Percentiles rank a stretch among this genome's conserved stretches.
Evolutionary conservation across 2,329 filamentous ascomycete genomes (phyloP).

Genomic region (Aspergillus hortae): DNA sequence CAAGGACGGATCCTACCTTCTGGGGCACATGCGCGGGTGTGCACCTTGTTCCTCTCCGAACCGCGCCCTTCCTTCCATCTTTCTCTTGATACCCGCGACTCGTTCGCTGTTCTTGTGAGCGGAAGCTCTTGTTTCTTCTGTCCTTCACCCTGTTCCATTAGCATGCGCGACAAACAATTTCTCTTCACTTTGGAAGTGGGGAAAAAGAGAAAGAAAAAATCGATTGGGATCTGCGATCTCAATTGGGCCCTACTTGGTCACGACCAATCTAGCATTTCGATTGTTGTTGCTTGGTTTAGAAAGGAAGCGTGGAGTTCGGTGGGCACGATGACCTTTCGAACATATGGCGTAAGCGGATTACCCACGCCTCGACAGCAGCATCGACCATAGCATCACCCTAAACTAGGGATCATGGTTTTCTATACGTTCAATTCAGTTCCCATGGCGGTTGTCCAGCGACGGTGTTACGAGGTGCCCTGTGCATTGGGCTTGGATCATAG

Average conservation of each 20-base stretch:
- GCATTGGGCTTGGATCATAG: no score
- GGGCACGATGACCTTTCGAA: constrained; percentile 1
- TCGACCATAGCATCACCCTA: constrained; percentile 3
- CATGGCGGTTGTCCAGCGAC: no score
- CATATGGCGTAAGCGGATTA: constrained; percentile 15
- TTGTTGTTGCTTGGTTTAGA: constrained; percentile 18
- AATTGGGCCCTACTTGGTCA: constrained; percentile 6
- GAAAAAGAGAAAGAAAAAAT: no score
- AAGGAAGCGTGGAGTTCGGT: constrained; percentile 16
- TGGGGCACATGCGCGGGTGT: not conserved
- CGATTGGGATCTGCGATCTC: constrained; percentile 7
- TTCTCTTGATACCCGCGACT: constrained; percentile 10
- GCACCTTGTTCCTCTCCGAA: constrained; percentile 1
- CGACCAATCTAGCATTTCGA: constrained; percentile 10
- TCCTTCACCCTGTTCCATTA: constrained; percentile 10
- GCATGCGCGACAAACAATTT: constrained; percentile 8
- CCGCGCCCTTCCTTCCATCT: constrained; percentile 1
- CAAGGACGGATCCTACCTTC: constrained; percentile 1
- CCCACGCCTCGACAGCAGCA: constrained; percentile 11
- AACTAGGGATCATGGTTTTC: no score
- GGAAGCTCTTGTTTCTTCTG: not conserved
- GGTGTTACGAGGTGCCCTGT: no score
- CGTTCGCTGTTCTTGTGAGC: constrained; percentile 3
- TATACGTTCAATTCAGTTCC: no score
- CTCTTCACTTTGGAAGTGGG: constrained; percentile 1